Percentiles rank a stretch among this genome's conserved stretches.
These are phyloP conservation scores for Fusarium scirpi DNA, from an alignment of 2,329 filamentous ascomycete species.

Conservation along the genomic window DNA sequence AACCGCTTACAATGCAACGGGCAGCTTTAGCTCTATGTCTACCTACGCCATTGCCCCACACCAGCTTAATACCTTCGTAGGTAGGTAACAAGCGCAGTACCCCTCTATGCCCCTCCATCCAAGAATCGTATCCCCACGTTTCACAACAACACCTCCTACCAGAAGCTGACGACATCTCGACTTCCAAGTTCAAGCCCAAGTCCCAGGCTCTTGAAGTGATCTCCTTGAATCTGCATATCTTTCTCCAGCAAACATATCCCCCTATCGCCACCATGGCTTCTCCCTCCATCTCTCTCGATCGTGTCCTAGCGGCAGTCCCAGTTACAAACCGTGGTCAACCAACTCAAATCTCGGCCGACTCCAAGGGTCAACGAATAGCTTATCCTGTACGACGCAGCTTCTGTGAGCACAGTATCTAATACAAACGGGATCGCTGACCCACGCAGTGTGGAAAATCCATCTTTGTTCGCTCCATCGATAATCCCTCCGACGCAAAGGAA, in stretches of 20 bases:
- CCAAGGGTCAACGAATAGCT: slow-evolving; percentile 90
- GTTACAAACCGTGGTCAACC: slow-evolving; percentile 86
- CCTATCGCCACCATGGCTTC: slow-evolving; percentile 48
- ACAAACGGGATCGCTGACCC: slow-evolving; percentile 23
- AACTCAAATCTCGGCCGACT: slow-evolving; percentile 87
- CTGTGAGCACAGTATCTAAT: not conserved
- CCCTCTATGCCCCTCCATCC: slow-evolving; percentile 27
- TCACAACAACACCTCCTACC: slow-evolving; percentile 25
- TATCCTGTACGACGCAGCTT: slow-evolving; percentile 77
- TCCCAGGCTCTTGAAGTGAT: not conserved
- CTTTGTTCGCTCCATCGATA: slow-evolving; percentile 93
- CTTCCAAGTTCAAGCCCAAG: slow-evolving; percentile 7
- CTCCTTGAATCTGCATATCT: not conserved
- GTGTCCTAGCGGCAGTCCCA: slow-evolving; percentile 87
- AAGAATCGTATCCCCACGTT: slow-evolving; percentile 28
- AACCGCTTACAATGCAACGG: slow-evolving; percentile 10
- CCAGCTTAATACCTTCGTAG: slow-evolving; percentile 16
- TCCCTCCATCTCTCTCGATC: slow-evolving; percentile 67
- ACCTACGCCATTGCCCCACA: slow-evolving; percentile 29
- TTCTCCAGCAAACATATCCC: not conserved
- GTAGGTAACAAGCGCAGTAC: slow-evolving; percentile 1
- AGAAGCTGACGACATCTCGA: slow-evolving; percentile 29
- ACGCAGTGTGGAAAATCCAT: slow-evolving; percentile 91
- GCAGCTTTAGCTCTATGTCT: not conserved
- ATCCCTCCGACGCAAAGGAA: slow-evolving; percentile 85